Conservation (phyloP, 805 yeast species). For the Candida silvicultrix region DNA sequence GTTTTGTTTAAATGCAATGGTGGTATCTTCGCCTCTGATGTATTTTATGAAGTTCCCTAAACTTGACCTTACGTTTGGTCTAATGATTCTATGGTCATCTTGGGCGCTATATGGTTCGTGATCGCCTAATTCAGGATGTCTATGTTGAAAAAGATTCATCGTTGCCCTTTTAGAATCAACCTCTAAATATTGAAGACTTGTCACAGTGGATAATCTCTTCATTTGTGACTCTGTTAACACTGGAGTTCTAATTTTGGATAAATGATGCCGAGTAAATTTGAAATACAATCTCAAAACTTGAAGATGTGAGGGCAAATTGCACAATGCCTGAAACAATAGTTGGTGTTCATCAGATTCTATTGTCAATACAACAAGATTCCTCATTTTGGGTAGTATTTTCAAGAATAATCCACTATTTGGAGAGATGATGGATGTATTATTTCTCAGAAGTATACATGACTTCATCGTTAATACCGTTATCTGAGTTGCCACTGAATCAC, state of each 20-base stretch:
- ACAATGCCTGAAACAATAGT: conserved; percentile 12
- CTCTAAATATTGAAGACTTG: neutral
- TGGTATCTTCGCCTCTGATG: neutral
- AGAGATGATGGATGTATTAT: neutral
- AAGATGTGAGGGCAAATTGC: conserved; percentile 18
- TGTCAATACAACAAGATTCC: conserved; percentile 4
- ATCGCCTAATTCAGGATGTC: neutral
- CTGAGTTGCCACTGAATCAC: neutral
- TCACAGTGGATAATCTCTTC: neutral
- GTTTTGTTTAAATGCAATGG: neutral
- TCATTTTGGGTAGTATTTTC: neutral
- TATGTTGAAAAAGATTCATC: neutral
- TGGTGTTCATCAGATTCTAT: conserved; percentile 4
- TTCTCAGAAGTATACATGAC: neutral
- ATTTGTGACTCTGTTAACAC: conserved; percentile 13
- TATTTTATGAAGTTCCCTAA: neutral
- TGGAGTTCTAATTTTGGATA: neutral
- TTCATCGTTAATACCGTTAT: neutral
- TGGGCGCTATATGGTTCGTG: neutral
- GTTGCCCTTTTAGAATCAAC: neutral
- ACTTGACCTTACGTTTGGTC: neutral
- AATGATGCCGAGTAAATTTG: neutral
- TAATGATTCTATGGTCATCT: neutral
- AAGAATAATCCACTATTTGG: neutral
- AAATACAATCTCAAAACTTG: neutral